A percentile compares a stretch with the other conserved stretches of the same genome.
Evolutionary conservation across 306 rosid genomes (phyloP).

Genomic region (Oemleria cerasiformis): DNA sequence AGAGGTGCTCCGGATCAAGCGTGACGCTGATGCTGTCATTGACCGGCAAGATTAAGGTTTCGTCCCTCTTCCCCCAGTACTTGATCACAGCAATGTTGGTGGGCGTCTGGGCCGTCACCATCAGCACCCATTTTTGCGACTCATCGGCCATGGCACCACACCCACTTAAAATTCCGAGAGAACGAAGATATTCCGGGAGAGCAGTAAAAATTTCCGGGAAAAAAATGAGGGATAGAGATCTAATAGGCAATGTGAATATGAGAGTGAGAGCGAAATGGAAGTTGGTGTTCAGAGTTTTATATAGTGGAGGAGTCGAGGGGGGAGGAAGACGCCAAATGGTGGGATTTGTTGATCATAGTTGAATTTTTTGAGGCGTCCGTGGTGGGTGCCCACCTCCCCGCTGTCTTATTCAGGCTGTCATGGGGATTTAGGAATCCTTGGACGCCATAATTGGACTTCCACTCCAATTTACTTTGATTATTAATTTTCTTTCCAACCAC

Average conservation of each 20-base stretch:
- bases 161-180: background rate
- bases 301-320: background rate
- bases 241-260: slow-evolving; percentile 3
- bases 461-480: background rate
- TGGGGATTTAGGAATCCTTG: background rate
- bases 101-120: slow-evolving; percentile 92
- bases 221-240: background rate
- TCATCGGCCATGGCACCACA: slow-evolving; percentile 39
- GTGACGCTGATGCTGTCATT: slow-evolving; percentile 96
- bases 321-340: background rate
- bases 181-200: slow-evolving; percentile 10
- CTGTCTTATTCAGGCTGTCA: background rate
- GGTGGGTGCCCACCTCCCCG: slow-evolving; percentile 5
- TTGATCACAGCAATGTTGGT: slow-evolving; percentile 96
- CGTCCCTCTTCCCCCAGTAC: slow-evolving; percentile 98
- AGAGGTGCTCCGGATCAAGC: slow-evolving; percentile 87
- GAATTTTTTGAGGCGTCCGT: background rate
- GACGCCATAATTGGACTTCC: slow-evolving; percentile 14
- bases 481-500: background rate
- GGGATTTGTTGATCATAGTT: slow-evolving; percentile 10
- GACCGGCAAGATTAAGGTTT: slow-evolving; percentile 75
- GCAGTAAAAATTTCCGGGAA: background rate
- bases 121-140: slow-evolving; percentile 63
- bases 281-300: background rate
- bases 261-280: background rate